Base-by-base conservation (phyloP, 2,329 filamentous ascomycete species). In the Epichloe coenophiala region DNA sequence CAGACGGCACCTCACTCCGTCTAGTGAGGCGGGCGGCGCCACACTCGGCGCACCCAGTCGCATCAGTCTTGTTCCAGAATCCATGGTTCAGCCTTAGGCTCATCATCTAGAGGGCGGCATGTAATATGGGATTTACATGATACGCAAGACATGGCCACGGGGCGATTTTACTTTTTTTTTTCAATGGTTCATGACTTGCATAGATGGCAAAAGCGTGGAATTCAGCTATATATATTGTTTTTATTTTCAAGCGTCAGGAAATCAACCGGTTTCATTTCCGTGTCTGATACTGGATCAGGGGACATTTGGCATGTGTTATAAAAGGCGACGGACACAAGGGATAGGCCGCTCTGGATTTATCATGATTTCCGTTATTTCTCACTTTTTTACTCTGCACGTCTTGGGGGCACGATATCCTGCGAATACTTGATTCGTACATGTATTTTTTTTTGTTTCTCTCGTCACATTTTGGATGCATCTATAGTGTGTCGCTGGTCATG, bases 21-120 rank as follows among this genome's bases (percentile, higher is more conserved):
- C 70, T 9, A 78, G 75, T 51, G 77, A 80, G 35, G 69, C 68
- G 12, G 76, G 76, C 51, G 74, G 73, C 44, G 71, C 61, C 23
- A 70, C 68, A 55, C 55, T 68, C 35, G 62, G 65, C 51, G 67
- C 65, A 35, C 67, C 65, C 21, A 68, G 66, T 51, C 65, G 62
- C 49, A 56, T 69, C 45, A 69, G 67, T 52, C 59, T 68, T 17
- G 65, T 65, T 48, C 63, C 65, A 2, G 66, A 68, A 51, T 54
- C 58, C 48, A 62, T 65, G 60, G 54, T 53, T 21, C 57, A 58
- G 53, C 57, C 61, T 45, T 58, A 71, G 62, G 17, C 61, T 43
- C 17, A 63, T 45, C 65, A 65, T 52, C 52, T 64, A 44, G 61
- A 66, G 53, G 60, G 61, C 12, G 61, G 63, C 13, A 61, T 65